Conservation (phyloP, 2,329 filamentous ascomycete genomes). For the Neoscytalidium dimidiatum region DNA sequence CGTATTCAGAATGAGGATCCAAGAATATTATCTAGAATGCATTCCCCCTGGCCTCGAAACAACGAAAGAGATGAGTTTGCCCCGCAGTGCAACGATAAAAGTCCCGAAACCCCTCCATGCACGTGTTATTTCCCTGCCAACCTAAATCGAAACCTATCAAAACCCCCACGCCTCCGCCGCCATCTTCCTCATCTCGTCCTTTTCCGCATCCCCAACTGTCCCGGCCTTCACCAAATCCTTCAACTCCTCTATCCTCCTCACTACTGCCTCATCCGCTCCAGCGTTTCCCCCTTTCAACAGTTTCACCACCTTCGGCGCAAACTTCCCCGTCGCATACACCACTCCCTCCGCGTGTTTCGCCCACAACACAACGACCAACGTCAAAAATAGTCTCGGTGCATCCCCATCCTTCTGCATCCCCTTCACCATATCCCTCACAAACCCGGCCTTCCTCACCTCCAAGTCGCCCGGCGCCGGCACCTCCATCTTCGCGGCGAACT, state of each 20-base stretch:
- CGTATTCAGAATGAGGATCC: too few relatives aligned
- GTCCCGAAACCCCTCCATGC: not conserved
- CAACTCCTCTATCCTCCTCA: conserved; percentile 35
- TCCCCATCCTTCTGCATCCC: conserved; percentile 39
- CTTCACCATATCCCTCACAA: conserved; percentile 35
- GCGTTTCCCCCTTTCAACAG: conserved; percentile 28
- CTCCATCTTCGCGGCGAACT: conserved; percentile 37
- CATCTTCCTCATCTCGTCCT: conserved; percentile 35
- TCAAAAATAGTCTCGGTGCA: conserved; percentile 40
- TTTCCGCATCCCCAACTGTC: conserved; percentile 33
- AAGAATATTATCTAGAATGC: too few relatives aligned
- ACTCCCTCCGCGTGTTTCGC: conserved; percentile 34
- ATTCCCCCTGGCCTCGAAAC: too few relatives aligned
- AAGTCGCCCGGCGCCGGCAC: conserved; percentile 24
- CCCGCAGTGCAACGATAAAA: not conserved
- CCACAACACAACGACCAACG: conserved; percentile 35
- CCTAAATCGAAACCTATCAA: not conserved
- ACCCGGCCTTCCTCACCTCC: conserved; percentile 27
- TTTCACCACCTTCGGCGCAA: conserved; percentile 42
- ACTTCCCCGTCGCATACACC: conserved; percentile 44
- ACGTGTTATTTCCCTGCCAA: not conserved
- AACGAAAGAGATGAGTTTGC: too few relatives aligned
- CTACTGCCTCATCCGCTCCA: conserved; percentile 26
- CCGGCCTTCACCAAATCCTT: conserved; percentile 40
- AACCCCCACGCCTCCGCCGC: conserved; percentile 22